phyloP scores from a whole-genome alignment of 1,139 yeast genomes.

The Pneumocystis murina region DNA sequence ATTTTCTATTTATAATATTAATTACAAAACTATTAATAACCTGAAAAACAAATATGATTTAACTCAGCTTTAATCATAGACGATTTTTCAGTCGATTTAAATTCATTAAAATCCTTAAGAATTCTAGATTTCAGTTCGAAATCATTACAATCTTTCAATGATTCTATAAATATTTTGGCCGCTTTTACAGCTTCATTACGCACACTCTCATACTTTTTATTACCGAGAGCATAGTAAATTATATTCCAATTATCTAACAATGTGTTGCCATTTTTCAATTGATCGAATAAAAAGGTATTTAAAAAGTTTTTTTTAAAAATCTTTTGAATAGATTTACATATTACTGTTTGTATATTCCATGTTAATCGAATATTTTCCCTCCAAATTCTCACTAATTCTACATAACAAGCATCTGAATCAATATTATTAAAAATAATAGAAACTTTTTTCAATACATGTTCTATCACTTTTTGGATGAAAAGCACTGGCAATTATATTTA shows the following conservation, averaged over 20 bases:
- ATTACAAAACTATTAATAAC: background rate
- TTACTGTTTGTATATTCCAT: background rate
- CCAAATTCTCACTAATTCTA: background rate
- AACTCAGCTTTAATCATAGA: background rate
- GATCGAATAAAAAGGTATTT: background rate
- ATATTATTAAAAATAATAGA: background rate
- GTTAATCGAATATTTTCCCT: background rate
- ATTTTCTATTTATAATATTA: background rate
- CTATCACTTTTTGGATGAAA: background rate
- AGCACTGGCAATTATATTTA: background rate
- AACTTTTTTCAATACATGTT: background rate
- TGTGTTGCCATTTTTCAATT: background rate
- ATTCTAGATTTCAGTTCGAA: background rate
- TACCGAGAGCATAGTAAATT: background rate
- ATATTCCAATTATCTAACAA: background rate
- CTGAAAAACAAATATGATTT: background rate
- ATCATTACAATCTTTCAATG: background rate
- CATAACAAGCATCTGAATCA: background rate
- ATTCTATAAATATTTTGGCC: background rate
- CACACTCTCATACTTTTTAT: background rate
- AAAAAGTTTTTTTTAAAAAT: background rate
- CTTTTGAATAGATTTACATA: background rate
- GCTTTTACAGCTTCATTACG: background rate
- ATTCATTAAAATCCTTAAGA: background rate
- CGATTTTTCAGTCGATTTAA: background rate